phyloP scores from a whole-genome alignment of 768 basidiomycete species.

The Mycena sanguinolenta region DNA sequence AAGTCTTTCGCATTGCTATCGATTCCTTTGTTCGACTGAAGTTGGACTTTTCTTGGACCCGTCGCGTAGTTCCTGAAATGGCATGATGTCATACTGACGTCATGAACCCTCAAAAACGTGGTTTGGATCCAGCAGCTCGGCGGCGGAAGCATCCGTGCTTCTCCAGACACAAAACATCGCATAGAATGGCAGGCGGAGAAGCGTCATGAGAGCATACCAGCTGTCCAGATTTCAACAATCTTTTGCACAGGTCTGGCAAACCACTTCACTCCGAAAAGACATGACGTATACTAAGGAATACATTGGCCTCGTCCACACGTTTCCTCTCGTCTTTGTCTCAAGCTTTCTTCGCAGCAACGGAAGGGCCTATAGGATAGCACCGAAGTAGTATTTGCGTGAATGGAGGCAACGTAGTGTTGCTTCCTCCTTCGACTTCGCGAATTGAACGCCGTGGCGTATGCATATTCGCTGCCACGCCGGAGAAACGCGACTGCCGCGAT shows the following conservation, averaged over 20 bases:
- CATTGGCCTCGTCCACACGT: no score
- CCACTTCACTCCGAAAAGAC: neutral
- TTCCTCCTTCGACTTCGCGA: constrained; percentile 24
- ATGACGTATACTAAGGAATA: constrained; percentile 23
- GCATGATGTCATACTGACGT: constrained; percentile 18
- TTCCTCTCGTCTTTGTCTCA: constrained; percentile 17
- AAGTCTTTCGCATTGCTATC: constrained; percentile 14
- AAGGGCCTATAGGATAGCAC: constrained; percentile 2
- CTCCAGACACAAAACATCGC: no score
- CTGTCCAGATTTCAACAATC: neutral
- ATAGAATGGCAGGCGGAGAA: no score
- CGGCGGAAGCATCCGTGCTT: neutral
- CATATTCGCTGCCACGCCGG: constrained; percentile 9
- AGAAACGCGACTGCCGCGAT: constrained; percentile 15
- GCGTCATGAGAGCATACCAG: constrained; percentile 12
- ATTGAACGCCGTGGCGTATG: neutral
- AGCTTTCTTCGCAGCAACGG: constrained; percentile 16
- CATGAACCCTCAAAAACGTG: constrained; percentile 9
- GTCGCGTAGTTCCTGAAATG: neutral
- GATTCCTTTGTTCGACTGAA: neutral
- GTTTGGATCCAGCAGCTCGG: neutral
- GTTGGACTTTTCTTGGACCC: neutral
- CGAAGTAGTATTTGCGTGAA: neutral
- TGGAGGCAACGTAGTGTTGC: constrained; percentile 1
- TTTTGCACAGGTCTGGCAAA: constrained; percentile 7